Base-by-base conservation (phyloP, 2,329 filamentous ascomycete genomes). In the Capronia americana region DNA sequence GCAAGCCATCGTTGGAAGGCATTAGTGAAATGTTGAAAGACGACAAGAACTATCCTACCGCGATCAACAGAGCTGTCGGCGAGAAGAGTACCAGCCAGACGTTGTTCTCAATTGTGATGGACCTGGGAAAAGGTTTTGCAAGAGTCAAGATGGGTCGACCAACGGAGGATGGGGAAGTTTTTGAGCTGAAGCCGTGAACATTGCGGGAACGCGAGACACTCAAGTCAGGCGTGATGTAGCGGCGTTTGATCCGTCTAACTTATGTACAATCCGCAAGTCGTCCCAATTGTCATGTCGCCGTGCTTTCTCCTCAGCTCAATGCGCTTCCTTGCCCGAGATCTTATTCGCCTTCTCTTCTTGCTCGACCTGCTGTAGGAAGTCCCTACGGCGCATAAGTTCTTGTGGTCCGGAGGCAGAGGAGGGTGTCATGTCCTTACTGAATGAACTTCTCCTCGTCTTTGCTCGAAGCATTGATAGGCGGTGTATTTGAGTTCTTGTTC, bases 371-470 rank as follows among this genome's bases (percentile, higher is more conserved):
- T 84, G 82, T 73, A 85, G 66, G 74, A 85, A 85, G 65, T 84
- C 80, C 75, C 83, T 85, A 72, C 62, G 51, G 41, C 20, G n/a
- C 14, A 56, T 65, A 30, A 60, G 57, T 38, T n/a, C 26, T 46
- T 28, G 38, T 38, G 14, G 38, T 12, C 11, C 17, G 55, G 34
- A 26, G 28, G 54, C n/a, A 32, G 53, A 24, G 17, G 11, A 60
- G 50, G 61, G 65, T 24, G 32, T 12, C n/a, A n/a, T 44, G 38
- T 59, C 32, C 63, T 66, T 85, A 90, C 87, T 88, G 85, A 75
- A 90, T 87, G 78, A 89, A 90, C 75, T 84, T 84, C 81, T 89
- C 87, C 81, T 90, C 87, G 73, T 89, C 87, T 79, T 88, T 88
- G 81, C 85, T 88, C 74, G 82, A 81, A 61, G 87, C 87, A 75